A percentile compares a stretch with the other conserved stretches of the same genome.
Conservation (phyloP, 2,329 filamentous ascomycete genomes). For the Epichloe hybrida region DNA sequence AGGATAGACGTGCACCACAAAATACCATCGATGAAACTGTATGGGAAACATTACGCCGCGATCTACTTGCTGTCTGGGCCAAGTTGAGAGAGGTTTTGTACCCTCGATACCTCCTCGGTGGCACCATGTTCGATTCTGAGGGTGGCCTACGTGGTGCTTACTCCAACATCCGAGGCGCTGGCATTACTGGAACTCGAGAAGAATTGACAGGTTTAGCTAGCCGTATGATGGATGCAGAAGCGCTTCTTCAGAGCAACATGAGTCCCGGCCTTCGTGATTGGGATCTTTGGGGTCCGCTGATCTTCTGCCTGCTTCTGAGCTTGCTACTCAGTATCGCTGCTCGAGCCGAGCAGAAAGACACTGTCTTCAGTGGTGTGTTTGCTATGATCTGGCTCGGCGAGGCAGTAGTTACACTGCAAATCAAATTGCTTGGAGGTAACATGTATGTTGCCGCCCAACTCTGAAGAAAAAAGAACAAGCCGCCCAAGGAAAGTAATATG, state of each 20-base stretch:
- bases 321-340: slow-evolving; percentile 78
- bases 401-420: slow-evolving; percentile 93
- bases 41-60: slow-evolving; percentile 91
- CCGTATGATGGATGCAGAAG: slow-evolving; percentile 50
- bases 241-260: slow-evolving; percentile 56
- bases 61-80: slow-evolving; percentile 86
- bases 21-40: slow-evolving; percentile 97
- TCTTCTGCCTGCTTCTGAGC: slow-evolving; percentile 84
- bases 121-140: slow-evolving; percentile 46
- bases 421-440: slow-evolving; percentile 88
- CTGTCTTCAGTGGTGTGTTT: slow-evolving; percentile 93
- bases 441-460: slow-evolving; percentile 52
- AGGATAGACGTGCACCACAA: slow-evolving; percentile 76
- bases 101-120: slow-evolving; percentile 78
- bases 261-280: slow-evolving; percentile 85
- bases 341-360: slow-evolving; percentile 63
- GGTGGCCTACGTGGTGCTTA: slow-evolving; percentile 46
- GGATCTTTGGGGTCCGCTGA: slow-evolving; percentile 94
- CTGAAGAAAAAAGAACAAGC: neutral
- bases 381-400: slow-evolving; percentile 95
- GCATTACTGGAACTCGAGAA: slow-evolving; percentile 45
- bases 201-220: slow-evolving; percentile 49
- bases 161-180: slow-evolving; percentile 44
- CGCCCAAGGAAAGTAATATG: neutral
- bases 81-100: slow-evolving; percentile 97